Evolutionary conservation across 257 asterid species (phyloP), one percentile per base, ranked within the genome.

Genomic region (Plectranthus barbatus): DNA sequence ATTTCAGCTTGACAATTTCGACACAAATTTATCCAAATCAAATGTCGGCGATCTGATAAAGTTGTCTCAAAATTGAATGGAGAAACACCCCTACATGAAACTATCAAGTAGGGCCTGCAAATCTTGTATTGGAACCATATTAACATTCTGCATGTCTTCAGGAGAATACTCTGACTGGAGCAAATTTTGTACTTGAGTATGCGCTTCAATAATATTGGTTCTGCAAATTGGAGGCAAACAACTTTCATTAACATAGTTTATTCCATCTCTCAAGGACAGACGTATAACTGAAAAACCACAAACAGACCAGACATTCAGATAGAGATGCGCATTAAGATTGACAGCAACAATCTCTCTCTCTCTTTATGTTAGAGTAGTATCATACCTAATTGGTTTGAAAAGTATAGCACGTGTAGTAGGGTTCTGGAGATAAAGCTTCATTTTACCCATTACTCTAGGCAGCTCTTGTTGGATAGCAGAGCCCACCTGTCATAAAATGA

Each of bases 401-500:
- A 93, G 97, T 74, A 93, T 90, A 18, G 95, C 90, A 0, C 96
- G 95, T 2, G 99, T 93, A 2, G 95, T 83, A 24, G 95, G 86
- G 68, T 90, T 90, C 76, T 87, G 99, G 75, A 93, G 88, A 80
- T 93, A 93, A 73, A 93, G 95, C 84, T 86, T 90, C 99, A 93
- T 84, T 79, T 87, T 93, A n/a, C 46, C 73, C 94, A 81, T 81
- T 44, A 90, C 91, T 60, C 49, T 74, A 0, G 97, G 96, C 70
- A 93, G 86, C 71, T 90, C 97, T 68, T 85, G 84, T 72, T 93
- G 79, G 54, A 90, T 74, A 60, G 95, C 92, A 50, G 86, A 69
- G 64, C 72, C 75, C 33, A 90, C 97, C 97, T 90, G 88, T 68
- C 47, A 36, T 29, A 39, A 12, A 45, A 40, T 39, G 14, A 71